Base-by-base conservation (phyloP, 2,329 filamentous ascomycete genomes). In the Epichloe coenophiala region DNA sequence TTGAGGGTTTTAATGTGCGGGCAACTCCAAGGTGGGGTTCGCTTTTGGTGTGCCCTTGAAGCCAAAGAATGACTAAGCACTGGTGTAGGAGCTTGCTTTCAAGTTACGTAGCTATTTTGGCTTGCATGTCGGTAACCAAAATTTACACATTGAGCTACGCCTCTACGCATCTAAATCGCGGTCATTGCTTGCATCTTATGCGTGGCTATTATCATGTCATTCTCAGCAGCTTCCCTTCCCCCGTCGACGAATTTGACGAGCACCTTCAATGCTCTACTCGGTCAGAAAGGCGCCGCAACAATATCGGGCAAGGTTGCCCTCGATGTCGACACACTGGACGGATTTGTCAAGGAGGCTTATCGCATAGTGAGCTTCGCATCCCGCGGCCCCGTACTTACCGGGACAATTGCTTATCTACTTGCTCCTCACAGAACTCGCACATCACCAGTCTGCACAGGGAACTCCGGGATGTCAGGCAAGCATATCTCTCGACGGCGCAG, bases 271-370 rank as follows among this genome's bases (percentile, higher is more conserved):
- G 73, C 82, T 63, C 74, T 84, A 45, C 75, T 91, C 23, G 13
- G 31, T 31, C 75, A 76, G 60, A 69, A 74, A 58, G 78, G 78
- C 65, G 75, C 76, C 43, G 69, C 71, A 31, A 68, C 73, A 7
- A 72, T 76, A 60, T 44, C 60, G 62, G 55, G 73, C 73, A 56
- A 71, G 65, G 51, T 59, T 73, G 46, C 31, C 12, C 48, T 58
- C 4, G 54, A 58, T 38, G 38, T 52, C 33, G 71, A 76, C 56
- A 75, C 68, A 58, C 77, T 93, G 47, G 87, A 96, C 64, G 85
- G 86, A 60, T 98, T 97, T 64, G 73, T 97, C 36, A 89, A 91
- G 63, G 91, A 97, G 69, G 93, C 93, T 49, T 93, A 95, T 69
- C 81, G 85, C 64, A 96, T 97, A 66, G 90, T 94, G 71, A 61